Evolutionary conservation across 31 red algal genomes (phyloP), one percentile per base, ranked within the genome.

Genomic region (Odonthalia washingtoniensis): DNA sequence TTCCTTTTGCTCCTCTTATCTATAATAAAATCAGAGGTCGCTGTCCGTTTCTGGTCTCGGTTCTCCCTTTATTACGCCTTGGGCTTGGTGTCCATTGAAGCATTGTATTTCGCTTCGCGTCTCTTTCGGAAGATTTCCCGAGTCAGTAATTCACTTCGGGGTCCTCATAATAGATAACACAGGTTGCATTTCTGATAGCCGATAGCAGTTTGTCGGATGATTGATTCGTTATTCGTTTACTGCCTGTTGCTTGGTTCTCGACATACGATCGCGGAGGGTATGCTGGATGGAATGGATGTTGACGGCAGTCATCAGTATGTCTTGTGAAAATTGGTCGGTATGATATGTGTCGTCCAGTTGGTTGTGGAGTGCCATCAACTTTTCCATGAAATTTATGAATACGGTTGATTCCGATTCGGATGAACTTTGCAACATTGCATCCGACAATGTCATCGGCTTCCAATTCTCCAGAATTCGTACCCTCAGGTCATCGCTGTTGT

Each of bases 401-500:
- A 81, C 77, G 2, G 60, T 46, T 65, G 64, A 5, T 65, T 81
- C 52, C 31, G 46, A 32, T n/a, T 81, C 62, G 2, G 60, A 14
- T 16, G 45, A 53, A 37, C 1, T 63, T 18, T 81, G 18, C 14
- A 46, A 5, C 46, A 81, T 64, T 12, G 26, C 26, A 4, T 78
- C 41, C 21, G 75, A 78, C 3, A 78, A 52, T 6, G 31, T 40
- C 6, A 78, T 2, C 1, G 3, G 64, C n/a, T 81, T 3, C 77
- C 52, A 81, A 16, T 40, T n/a, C 26, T 42, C 64, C 5, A 81
- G 53, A 3, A 60, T 61, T 5, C 77, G 28, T 26, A 42, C 62
- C 40, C 30, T 28, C 30, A 63, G 4, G 36, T 81, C 77, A 2
- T 64, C 77, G 38, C 57, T 81, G 77, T 63, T 65, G 64, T 81